These are phyloP conservation scores for Grigorovia transvaalensis DNA, from an alignment of 805 yeast genomes.

Conservation along the genomic window DNA sequence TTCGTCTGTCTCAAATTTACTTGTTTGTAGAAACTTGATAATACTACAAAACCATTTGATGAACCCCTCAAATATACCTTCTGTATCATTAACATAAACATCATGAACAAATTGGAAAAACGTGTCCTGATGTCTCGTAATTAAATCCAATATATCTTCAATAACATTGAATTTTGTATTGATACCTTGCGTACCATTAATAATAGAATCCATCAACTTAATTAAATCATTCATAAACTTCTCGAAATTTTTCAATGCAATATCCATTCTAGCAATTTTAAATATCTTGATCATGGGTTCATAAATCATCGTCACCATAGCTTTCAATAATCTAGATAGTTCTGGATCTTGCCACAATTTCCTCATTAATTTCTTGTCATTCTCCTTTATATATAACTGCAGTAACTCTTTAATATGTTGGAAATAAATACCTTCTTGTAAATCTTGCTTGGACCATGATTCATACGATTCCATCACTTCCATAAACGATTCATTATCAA, in stretches of 20 bases:
- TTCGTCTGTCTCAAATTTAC: slow-evolving; percentile 36
- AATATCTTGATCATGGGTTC: slow-evolving; percentile 64
- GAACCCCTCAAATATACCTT: slow-evolving; percentile 59
- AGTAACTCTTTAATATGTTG: slow-evolving; percentile 50
- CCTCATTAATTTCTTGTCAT: slow-evolving; percentile 66
- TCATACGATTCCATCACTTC: slow-evolving; percentile 25
- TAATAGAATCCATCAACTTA: slow-evolving; percentile 41
- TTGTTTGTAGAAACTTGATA: slow-evolving; percentile 50
- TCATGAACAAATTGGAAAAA: slow-evolving; percentile 70
- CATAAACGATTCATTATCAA: slow-evolving; percentile 16
- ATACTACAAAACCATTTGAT: slow-evolving; percentile 66
- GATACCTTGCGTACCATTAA: slow-evolving; percentile 33
- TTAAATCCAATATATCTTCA: slow-evolving; percentile 48
- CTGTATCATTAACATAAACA: slow-evolving; percentile 68
- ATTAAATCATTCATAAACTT: slow-evolving; percentile 60
- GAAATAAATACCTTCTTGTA: slow-evolving; percentile 33
- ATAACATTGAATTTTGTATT: slow-evolving; percentile 52
- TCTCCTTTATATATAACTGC: slow-evolving; percentile 51
- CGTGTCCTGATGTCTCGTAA: slow-evolving; percentile 62
- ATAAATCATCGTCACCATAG: slow-evolving; percentile 60
- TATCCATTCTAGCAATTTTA: slow-evolving; percentile 53
- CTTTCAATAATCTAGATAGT: slow-evolving; percentile 62
- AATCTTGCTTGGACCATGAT: slow-evolving; percentile 15
- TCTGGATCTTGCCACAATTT: slow-evolving; percentile 81
- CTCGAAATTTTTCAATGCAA: slow-evolving; percentile 54